Conservation (phyloP, 305 asterid genomes). For the Stenogyne calaminthoides region DNA sequence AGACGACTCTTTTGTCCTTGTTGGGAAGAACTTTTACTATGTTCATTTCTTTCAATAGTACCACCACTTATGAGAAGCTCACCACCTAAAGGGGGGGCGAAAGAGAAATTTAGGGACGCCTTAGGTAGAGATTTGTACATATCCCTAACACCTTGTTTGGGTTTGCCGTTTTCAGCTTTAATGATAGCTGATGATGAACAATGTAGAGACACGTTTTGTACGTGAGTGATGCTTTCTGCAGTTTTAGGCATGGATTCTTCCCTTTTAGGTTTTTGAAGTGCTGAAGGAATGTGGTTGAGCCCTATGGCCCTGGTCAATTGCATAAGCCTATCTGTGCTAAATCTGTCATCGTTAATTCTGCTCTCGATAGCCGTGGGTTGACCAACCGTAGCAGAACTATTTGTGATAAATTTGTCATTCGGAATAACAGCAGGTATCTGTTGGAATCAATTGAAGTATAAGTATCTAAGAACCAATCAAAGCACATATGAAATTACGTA, state of each 20-base stretch:
- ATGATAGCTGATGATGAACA: slow-evolving; percentile 50
- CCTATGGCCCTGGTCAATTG: slow-evolving; percentile 52
- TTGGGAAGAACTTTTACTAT: slow-evolving; percentile 51
- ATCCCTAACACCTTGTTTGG: slow-evolving; percentile 63
- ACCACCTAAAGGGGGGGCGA: slow-evolving; percentile 54
- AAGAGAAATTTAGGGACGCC: slow-evolving; percentile 59
- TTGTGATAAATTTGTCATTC: slow-evolving; percentile 43
- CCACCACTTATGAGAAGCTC: slow-evolving; percentile 57
- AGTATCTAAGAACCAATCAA: slow-evolving; percentile 2
- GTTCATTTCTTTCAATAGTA: slow-evolving; percentile 57
- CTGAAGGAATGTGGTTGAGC: slow-evolving; percentile 40
- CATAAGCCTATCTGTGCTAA: slow-evolving; percentile 50
- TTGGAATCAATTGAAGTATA: slow-evolving; percentile 24
- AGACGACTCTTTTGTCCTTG: slow-evolving; percentile 57
- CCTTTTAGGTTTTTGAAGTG: slow-evolving; percentile 44
- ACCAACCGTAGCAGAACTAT: slow-evolving; percentile 33
- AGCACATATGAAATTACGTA: slow-evolving; percentile 5
- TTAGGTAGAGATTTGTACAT: too few relatives aligned
- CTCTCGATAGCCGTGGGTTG: slow-evolving; percentile 41
- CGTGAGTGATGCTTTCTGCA: slow-evolving; percentile 42
- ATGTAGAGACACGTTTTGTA: slow-evolving; percentile 47
- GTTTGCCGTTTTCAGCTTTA: slow-evolving; percentile 51
- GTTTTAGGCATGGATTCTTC: slow-evolving; percentile 46
- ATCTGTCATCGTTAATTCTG: slow-evolving; percentile 43
- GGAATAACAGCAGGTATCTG: slow-evolving; percentile 60